Evolutionary conservation across 176 grass and related monocot species (phyloP), one percentile per base, ranked within the genome.

Genomic region (Avena atlantica): DNA sequence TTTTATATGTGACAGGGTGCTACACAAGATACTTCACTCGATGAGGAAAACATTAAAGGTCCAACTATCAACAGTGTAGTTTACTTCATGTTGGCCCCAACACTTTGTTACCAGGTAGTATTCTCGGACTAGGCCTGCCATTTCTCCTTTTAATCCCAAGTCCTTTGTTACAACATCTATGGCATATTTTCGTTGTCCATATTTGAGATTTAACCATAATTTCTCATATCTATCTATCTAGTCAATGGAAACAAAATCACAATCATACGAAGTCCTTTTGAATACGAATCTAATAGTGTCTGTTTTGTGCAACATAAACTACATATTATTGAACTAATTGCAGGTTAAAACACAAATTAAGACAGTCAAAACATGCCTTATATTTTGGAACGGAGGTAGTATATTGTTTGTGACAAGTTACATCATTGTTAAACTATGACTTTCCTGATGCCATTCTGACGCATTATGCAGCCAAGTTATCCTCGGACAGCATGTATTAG

Each of bases 101-200:
- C 94, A 87, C 90, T 98, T 81, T 98, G 97, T 91, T 98, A 96
- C 71, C 96, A 95, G 96, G 96, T 98, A 84, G 58, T 89, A 15
- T 81, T 86, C 17, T 89, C 67, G 2, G 25, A 29, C 36, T 20
- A 56, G 12, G 17, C 13, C 55, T 53, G 0, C 56, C 24, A 31
- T 73, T 37, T 50, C 34, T 52, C 23, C 45, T 81, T 71, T 68
- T 53, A 52, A 72, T 13, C 78, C 4, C 6, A 80, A 76, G 11
- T 31, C 3, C 6, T 65, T 40, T 40, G 37, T 40, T 40, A 40
- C 37, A 40, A 40, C 2, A 40, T 40, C 4, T 40, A 40, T 40
- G 37, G 5, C 37, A 0, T 40, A 40, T 40, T 40, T 40, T 40
- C 37, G 0, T 6, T 40, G 37, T 40, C 37, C 37, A 40, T 40